Base-by-base conservation (phyloP, 441 rosid genomes). In the Erodium chrysanthum region DNA sequence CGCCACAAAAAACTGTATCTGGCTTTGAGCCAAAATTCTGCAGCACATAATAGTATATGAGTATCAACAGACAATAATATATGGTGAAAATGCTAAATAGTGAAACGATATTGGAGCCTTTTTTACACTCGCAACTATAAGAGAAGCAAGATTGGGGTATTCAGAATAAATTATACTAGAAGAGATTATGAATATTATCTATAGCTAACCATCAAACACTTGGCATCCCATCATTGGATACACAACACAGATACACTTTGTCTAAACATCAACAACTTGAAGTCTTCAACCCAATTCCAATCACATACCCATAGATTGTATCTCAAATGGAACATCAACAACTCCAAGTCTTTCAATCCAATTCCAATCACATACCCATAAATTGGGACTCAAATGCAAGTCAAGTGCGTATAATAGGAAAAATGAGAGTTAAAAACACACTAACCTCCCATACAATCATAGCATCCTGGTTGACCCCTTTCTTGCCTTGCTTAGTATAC, bases 371-470 rank as follows among this genome's bases (percentile, higher is more conserved):
- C 33, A 29, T 29, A 29, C 33, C 33, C 33, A 29, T 29, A 29
- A 29, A 29, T 6, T 6, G 5, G 8, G 0, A 12, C 10, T 7
- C 4, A 35, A 33, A 37, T 25, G 22, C 27, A 7, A 68, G 18
- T 17, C 8, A 58, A 37, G 37, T 1, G 15, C 31, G 9, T 21
- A 3, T 7, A 11, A 9, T 3, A 11, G 7, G 5, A 18, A 3
- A n/a, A n/a, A n/a, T n/a, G n/a, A n/a, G n/a, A n/a, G n/a, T n/a
- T n/a, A 17, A 64, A 15, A 15, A 52, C 14, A 1, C 12, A 59
- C 67, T 7, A 15, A 74, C 77, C 77, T 74, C 77, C 77, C 77
- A 74, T 48, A 74, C 70, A 69, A 74, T 69, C 77, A 74, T 74
- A 29, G 77, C 70, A 50, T 74, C 77, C 64, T 74, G 77, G 40